Evolutionary conservation across 73 alveolate genomes (phyloP).

Genomic region (Tetrahymena elliotti): DNA sequence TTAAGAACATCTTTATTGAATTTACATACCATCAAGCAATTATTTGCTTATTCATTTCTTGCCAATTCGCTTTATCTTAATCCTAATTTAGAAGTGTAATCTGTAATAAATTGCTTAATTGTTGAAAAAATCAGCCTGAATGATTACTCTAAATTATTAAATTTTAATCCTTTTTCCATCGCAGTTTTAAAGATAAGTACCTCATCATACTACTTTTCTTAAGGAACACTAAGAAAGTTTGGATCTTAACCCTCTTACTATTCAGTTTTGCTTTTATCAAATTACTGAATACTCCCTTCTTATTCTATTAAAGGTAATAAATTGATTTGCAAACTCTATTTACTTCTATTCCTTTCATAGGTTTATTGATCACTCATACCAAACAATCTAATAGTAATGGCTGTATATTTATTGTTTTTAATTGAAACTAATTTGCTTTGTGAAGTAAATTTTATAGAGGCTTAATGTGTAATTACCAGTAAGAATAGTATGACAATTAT

Average conservation of each 20-base stretch:
- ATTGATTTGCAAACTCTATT: neutral
- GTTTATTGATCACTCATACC: neutral
- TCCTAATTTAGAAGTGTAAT: neutral
- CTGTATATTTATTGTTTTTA: too few relatives aligned
- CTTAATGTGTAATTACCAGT: neutral
- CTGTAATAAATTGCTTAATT: neutral
- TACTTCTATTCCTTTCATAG: neutral
- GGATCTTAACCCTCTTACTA: neutral
- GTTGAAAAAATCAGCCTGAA: neutral
- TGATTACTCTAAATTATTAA: neutral
- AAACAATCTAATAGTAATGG: too few relatives aligned
- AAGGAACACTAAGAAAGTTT: neutral
- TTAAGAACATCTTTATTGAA: neutral
- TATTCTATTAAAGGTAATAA: neutral
- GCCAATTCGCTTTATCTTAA: neutral
- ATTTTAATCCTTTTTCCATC: neutral
- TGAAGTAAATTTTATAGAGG: neutral
- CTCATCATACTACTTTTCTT: neutral
- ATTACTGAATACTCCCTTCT: neutral
- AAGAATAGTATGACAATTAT: neutral
- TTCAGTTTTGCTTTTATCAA: neutral
- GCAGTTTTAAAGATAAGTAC: neutral
- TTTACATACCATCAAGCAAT: neutral
- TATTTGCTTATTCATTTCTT: neutral
- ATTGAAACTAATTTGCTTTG: too few relatives aligned